Evolutionary conservation across 176 grass and related monocot species (phyloP), one percentile per base, ranked within the genome.

Genomic region (Olyra latifolia): DNA sequence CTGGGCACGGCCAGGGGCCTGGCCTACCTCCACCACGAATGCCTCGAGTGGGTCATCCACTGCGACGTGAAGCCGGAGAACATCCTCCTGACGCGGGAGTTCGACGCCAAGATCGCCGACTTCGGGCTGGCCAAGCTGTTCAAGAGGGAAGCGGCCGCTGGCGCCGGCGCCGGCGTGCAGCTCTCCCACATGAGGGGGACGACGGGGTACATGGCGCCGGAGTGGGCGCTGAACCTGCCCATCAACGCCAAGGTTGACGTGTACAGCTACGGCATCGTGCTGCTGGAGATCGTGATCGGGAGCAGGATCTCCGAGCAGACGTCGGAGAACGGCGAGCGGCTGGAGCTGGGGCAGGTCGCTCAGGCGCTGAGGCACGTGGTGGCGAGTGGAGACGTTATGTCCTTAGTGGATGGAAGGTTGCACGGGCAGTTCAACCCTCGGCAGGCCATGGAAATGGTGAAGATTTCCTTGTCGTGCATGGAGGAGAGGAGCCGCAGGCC

Each of bases 11-110:
- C 93, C 4, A 84, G 78, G 41, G 93, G 93, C 1, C 66, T 95
- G 1, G 89, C 89, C 3, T 95, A 95, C 80, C 89, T 95, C 20
- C 93, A 95, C 74, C 84, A 92, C 22, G 93, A 92, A 30, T 95
- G 93, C 43, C 78, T 92, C 19, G 93, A 95, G 57, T 95, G 93
- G 93, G 67, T 95, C 9, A 83, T 95, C 50, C 93, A 95, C 68
- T 95, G 93, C 38, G 89, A 95, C 67, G 73, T 95, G 13, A 95
- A 95, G 72, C 93, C 93, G 0, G 93, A 95, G 63, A 95, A 95
- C 70, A 92, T 95, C 42, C 84, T 95, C 13, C 19, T 95, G 17
- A 75, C 55, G 20, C 50, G 78, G 5, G 84, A 94, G 4, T 94
- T 91, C 45, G 92, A 94, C 10, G 83, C 84, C 16, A 94, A 91